These are phyloP conservation scores for Neurospora sublineolata DNA, from an alignment of 495 filamentous ascomycete species.

Conservation along the genomic window DNA sequence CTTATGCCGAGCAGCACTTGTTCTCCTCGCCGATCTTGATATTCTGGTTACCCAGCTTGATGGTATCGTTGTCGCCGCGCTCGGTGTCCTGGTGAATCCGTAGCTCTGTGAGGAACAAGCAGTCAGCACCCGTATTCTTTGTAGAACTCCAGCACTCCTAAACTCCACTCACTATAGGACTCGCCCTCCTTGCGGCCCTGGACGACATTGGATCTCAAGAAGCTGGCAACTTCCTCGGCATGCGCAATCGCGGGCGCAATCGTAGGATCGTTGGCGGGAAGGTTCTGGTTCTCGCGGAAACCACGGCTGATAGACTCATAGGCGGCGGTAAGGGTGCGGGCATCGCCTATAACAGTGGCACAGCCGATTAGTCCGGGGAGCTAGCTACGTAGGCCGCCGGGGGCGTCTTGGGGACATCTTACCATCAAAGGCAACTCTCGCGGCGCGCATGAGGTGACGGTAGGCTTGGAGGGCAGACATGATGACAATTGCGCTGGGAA, in stretches of 20 bases:
- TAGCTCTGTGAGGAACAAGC: conserved; percentile 43
- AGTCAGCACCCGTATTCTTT: conserved; percentile 1
- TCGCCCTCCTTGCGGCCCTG: conserved; percentile 59
- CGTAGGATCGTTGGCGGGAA: conserved; percentile 42
- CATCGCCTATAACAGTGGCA: conserved; percentile 46
- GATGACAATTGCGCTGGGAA: not conserved
- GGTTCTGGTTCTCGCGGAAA: conserved; percentile 54
- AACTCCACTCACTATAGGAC: conserved; percentile 50
- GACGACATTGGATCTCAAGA: conserved; percentile 76
- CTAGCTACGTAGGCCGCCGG: not conserved
- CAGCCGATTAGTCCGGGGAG: conserved; percentile 1
- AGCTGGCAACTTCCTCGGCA: conserved; percentile 70
- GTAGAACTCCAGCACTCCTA: not conserved
- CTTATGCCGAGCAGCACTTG: conserved; percentile 30
- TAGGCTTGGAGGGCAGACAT: conserved; percentile 68
- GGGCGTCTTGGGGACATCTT: not conserved
- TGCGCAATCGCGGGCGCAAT: conserved; percentile 48
- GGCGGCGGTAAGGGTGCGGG: conserved; percentile 54
- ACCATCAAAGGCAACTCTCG: conserved; percentile 78
- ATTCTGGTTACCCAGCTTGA: conserved; percentile 46
- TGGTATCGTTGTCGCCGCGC: conserved; percentile 79
- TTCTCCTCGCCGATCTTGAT: conserved; percentile 31
- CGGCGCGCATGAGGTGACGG: conserved; percentile 69
- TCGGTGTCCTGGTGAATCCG: conserved; percentile 85
- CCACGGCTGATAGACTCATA: conserved; percentile 51